Evolutionary conservation across 441 rosid species (phyloP).

Genomic region (Omphalea diandra): DNA sequence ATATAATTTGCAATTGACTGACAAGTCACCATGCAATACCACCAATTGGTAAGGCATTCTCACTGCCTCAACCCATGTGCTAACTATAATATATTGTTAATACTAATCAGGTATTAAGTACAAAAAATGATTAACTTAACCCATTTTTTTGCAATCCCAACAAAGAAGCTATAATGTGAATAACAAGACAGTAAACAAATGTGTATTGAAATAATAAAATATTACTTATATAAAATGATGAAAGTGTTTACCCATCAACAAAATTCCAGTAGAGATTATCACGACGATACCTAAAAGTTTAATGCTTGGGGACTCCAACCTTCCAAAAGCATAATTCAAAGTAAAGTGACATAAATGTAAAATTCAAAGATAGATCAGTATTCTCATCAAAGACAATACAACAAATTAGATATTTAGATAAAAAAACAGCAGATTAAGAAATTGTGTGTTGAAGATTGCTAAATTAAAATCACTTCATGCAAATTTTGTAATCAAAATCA

Average conservation of each 20-base stretch:
- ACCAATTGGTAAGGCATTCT: too few relatives aligned
- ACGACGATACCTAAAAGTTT: constrained; percentile 82
- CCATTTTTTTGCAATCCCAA: too few relatives aligned
- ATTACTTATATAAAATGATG: background rate
- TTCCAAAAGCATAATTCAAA: constrained; percentile 30
- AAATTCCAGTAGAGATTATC: constrained; percentile 80
- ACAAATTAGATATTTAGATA: background rate
- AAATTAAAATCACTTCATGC: too few relatives aligned
- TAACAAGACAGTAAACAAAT: background rate
- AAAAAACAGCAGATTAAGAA: too few relatives aligned
- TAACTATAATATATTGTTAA: too few relatives aligned
- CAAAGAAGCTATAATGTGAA: background rate
- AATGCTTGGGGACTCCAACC: constrained; percentile 98
- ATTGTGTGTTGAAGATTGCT: too few relatives aligned
- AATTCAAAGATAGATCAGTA: background rate
- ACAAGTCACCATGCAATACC: too few relatives aligned
- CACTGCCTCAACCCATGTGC: too few relatives aligned
- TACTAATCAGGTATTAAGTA: too few relatives aligned
- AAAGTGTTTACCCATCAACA: constrained; percentile 66
- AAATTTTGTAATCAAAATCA: too few relatives aligned
- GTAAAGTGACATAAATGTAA: constrained; percentile 25
- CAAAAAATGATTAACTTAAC: too few relatives aligned
- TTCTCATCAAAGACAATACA: background rate
- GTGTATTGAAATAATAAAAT: background rate
- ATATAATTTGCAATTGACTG: background rate